Base-by-base conservation (phyloP, 352 stramenopile species). In the Discostella stelligera region DNA sequence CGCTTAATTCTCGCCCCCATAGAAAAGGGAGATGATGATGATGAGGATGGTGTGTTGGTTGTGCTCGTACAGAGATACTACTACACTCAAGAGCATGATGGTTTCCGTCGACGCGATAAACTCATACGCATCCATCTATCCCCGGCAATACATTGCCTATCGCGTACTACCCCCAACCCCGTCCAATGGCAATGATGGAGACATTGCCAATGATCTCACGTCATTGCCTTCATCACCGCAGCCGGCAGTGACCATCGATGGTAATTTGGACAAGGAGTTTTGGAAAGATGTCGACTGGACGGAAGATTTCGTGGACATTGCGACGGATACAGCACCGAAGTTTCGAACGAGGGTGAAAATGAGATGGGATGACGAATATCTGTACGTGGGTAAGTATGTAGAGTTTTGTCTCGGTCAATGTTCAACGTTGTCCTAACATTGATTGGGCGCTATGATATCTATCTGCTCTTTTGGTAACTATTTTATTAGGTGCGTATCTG, bases 251-350 rank as follows among this genome's bases (percentile, higher is more conserved):
- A 55, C 50, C 16, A 77, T 82, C 23, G 63, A 82, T 54, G 74
- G 74, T 2, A 39, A 82, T 59, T 49, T 82, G 7, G 41, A 70
- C 37, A 82, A 82, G 58, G 39, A 60, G 16, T 82, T 82, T 48
- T 82, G 74, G 74, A 67, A 64, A 11, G 60, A 67, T 21, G 68
- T 82, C 30, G 61, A 66, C 3, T 82, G 74, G 74, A 71, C 74
- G 5, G 39, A 74, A 20, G 67, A 82, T 50, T 82, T 82, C 39
- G 74, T 82, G 8, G 74, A 82, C 60, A 82, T 82, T 48, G 62
- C 66, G 13, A 82, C 74, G 7, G 44, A 74, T 20, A 70, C 50
- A 16, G 39, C 25, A 37, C 74, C 74, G 3, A 60, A 56, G 14
- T 76, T 77, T 70, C 74, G 61, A n/a, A 82, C 74, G 1, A 77